Conservation (phyloP, 257 asterid genomes). For the Solanum corneliomulleri region DNA sequence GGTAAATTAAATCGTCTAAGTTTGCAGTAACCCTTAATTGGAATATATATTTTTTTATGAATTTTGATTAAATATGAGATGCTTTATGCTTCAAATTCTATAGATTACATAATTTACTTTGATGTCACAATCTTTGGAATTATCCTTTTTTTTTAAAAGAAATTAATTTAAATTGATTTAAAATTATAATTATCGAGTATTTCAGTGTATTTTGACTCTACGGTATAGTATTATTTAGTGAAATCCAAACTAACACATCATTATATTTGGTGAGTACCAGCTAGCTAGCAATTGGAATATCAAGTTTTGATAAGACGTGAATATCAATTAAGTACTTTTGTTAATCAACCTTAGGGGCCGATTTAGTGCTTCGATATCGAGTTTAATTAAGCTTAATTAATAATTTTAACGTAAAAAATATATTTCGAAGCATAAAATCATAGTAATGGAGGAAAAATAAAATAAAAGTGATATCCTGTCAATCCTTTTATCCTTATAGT, state of each 20-base stretch:
- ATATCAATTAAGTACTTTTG: background rate
- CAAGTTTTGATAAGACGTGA: background rate
- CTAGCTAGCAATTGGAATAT: background rate
- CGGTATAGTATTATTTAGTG: background rate
- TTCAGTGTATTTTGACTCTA: background rate
- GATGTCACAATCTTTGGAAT: background rate
- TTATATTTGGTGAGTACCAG: background rate
- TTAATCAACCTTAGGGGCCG: background rate
- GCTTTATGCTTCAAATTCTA: background rate
- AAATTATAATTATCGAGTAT: background rate
- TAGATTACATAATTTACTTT: background rate
- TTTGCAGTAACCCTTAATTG: background rate
- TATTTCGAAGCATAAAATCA: background rate
- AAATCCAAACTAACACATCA: background rate
- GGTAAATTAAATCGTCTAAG: background rate
- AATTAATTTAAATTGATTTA: background rate
- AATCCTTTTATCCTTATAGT: background rate
- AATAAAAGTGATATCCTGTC: constrained; percentile 9
- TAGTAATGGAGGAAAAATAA: background rate
- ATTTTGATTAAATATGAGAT: too few species aligned
- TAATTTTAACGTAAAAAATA: background rate
- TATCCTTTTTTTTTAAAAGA: background rate
- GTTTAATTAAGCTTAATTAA: background rate
- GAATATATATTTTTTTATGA: too few species aligned
- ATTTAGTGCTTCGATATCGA: background rate